These are phyloP conservation scores for Hymenotorrendiella dingleyae DNA, from an alignment of 2,329 filamentous ascomycete species.

Conservation along the genomic window DNA sequence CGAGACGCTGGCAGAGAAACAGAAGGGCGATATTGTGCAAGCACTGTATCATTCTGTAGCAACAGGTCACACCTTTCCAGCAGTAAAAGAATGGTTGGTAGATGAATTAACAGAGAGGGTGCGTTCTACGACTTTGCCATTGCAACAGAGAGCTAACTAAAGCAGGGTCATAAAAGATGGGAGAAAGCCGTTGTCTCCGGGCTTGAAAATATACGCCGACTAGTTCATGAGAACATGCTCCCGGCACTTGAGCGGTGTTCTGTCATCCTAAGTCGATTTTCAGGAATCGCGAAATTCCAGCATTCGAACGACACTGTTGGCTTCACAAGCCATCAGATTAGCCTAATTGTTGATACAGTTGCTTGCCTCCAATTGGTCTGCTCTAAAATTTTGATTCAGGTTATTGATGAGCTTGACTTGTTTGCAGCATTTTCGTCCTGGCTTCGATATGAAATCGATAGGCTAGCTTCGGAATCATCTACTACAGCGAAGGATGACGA, in stretches of 20 bases:
- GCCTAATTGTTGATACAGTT: slow-evolving; percentile 61
- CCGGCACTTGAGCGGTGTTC: slow-evolving; percentile 79
- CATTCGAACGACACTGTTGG: slow-evolving; percentile 60
- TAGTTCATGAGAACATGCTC: slow-evolving; percentile 82
- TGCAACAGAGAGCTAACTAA: slow-evolving; percentile 11
- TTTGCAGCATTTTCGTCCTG: slow-evolving; percentile 77
- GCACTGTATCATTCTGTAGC: slow-evolving; percentile 79
- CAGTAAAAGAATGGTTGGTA: slow-evolving; percentile 80
- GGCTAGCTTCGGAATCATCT: slow-evolving; percentile 58
- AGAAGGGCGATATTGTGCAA: slow-evolving; percentile 61
- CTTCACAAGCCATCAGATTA: slow-evolving; percentile 58
- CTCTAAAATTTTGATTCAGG: slow-evolving; percentile 64
- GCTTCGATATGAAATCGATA: slow-evolving; percentile 78
- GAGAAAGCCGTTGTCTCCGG: slow-evolving; percentile 78
- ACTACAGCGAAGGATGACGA: slow-evolving; percentile 60
- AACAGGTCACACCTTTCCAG: slow-evolving; percentile 71
- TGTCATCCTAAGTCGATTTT: slow-evolving; percentile 74
- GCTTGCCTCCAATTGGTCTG: slow-evolving; percentile 70
- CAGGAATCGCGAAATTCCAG: slow-evolving; percentile 77
- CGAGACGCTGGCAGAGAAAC: slow-evolving; percentile 64
- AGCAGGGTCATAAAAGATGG: slow-evolving; percentile 86
- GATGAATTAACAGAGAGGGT: slow-evolving; percentile 77
- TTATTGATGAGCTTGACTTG: slow-evolving; percentile 70
- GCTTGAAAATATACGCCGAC: slow-evolving; percentile 67
- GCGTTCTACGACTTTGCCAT: slow-evolving; percentile 28